These are phyloP conservation scores for Phytophthora melonis DNA, from an alignment of 352 stramenopile genomes.

Conservation along the genomic window DNA sequence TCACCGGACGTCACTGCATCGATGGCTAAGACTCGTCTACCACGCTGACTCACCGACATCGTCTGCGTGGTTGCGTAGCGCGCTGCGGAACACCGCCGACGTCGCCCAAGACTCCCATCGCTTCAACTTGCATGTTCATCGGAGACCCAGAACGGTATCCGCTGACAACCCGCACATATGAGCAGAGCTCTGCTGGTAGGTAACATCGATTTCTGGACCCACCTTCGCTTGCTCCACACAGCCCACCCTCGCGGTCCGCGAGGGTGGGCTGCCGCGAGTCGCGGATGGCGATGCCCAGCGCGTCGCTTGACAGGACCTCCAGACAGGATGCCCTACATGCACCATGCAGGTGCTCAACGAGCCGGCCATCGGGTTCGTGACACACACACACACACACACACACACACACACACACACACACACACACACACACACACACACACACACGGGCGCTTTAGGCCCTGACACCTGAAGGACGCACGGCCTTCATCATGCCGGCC, in stretches of 20 bases:
- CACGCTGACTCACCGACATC: neutral
- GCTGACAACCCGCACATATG: neutral
- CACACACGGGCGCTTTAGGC: too few species aligned
- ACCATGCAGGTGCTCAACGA: conserved; percentile 7
- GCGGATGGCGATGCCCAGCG: neutral
- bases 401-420: too few species aligned
- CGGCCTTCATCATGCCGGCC: conserved; percentile 62
- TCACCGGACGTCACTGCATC: neutral
- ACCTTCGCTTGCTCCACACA: neutral
- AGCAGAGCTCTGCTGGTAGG: neutral
- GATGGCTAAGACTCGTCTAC: neutral
- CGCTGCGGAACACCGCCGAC: neutral
- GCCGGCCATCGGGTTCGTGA: conserved; percentile 1
- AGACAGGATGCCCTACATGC: conserved; percentile 9
- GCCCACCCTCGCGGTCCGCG: too few species aligned
- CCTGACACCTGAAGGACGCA: conserved; percentile 30
- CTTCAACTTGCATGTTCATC: neutral
- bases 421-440: too few species aligned
- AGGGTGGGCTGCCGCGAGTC: too few species aligned
- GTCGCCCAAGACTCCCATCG: neutral
- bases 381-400: too few species aligned
- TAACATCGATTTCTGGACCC: neutral
- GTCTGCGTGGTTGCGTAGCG: neutral
- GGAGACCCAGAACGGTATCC: neutral
- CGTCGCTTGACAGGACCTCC: conserved; percentile 21